phyloP scores from a whole-genome alignment of 2,329 filamentous ascomycete species.

The Penicillium sp. region DNA sequence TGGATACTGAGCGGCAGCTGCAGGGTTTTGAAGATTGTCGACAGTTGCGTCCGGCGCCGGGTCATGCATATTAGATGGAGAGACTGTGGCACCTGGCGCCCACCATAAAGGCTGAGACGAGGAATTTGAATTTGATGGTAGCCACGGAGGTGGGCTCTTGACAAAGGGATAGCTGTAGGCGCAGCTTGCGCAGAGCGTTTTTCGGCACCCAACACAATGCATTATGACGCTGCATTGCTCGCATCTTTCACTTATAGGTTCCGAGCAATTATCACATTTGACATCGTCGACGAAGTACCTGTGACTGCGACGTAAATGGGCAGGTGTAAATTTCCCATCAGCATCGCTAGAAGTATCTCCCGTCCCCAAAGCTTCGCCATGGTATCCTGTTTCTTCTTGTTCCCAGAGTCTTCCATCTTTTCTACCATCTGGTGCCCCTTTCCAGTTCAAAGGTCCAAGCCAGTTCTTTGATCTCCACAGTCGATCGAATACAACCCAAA shows the following conservation, averaged over 20 bases:
- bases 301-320: slow-evolving; percentile 53
- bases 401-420: slow-evolving; percentile 55
- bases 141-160: slow-evolving; percentile 33
- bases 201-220: slow-evolving; percentile 59
- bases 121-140: slow-evolving; percentile 12
- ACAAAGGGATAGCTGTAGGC: slow-evolving; percentile 53
- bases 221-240: slow-evolving; percentile 60
- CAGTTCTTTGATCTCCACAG: slow-evolving; percentile 58
- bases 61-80: slow-evolving; percentile 58
- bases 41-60: slow-evolving; percentile 28
- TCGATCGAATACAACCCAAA: slow-evolving; percentile 61
- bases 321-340: slow-evolving; percentile 53
- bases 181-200: slow-evolving; percentile 58
- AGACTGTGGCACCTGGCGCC: slow-evolving; percentile 53
- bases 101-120: slow-evolving; percentile 51
- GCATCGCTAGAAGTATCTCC: slow-evolving; percentile 40
- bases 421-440: slow-evolving; percentile 25
- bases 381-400: slow-evolving; percentile 50
- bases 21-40: slow-evolving; percentile 33
- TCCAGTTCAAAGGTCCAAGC: slow-evolving; percentile 44
- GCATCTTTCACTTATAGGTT: slow-evolving; percentile 53
- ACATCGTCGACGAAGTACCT: slow-evolving; percentile 50
- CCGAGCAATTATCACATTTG: slow-evolving; percentile 53
- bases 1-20: slow-evolving; percentile 38
- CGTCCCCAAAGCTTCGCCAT: slow-evolving; percentile 54